These are phyloP conservation scores for Clarkia xantiana DNA, from an alignment of 345 rosid genomes.

Conservation along the genomic window DNA sequence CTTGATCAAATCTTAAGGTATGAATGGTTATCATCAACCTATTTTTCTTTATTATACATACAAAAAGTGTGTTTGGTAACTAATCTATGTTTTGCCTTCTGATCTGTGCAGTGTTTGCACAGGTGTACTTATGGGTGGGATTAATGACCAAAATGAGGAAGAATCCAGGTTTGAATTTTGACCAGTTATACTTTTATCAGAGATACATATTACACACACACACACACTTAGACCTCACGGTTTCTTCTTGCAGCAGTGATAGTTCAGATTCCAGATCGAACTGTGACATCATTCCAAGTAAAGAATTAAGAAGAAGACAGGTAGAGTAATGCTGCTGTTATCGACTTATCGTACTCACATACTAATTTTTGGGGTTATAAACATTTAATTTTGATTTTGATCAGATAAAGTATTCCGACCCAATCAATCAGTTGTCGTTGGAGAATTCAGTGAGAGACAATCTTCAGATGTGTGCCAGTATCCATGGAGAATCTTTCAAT, in stretches of 20 bases:
- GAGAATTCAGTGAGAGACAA: slow-evolving; percentile 74
- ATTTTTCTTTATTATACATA: background rate
- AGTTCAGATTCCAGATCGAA: slow-evolving; percentile 47
- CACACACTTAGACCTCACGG: no score
- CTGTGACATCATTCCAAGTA: slow-evolving; percentile 51
- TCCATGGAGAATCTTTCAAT: slow-evolving; percentile 85
- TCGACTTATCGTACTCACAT: background rate
- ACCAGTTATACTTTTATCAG: background rate
- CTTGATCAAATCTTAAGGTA: slow-evolving; percentile 91
- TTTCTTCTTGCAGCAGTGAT: slow-evolving; percentile 37
- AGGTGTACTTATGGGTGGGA: slow-evolving; percentile 65
- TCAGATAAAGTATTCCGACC: slow-evolving; percentile 72
- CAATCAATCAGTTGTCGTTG: slow-evolving; percentile 60
- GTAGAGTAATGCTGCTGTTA: slow-evolving; percentile 28
- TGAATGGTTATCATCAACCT: background rate
- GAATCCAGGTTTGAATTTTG: slow-evolving; percentile 52
- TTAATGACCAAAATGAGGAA: slow-evolving; percentile 55
- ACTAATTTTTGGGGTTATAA: background rate
- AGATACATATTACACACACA: no score
- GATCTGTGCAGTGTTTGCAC: slow-evolving; percentile 56
- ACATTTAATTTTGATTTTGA: background rate
- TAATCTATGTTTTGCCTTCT: slow-evolving; percentile 2
- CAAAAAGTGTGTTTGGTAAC: no score
- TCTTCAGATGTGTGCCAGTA: slow-evolving; percentile 64
- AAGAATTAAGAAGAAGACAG: slow-evolving; percentile 77